phyloP scores from a whole-genome alignment of 495 filamentous ascomycete species.

The Rostrohypoxylon terebratum region DNA sequence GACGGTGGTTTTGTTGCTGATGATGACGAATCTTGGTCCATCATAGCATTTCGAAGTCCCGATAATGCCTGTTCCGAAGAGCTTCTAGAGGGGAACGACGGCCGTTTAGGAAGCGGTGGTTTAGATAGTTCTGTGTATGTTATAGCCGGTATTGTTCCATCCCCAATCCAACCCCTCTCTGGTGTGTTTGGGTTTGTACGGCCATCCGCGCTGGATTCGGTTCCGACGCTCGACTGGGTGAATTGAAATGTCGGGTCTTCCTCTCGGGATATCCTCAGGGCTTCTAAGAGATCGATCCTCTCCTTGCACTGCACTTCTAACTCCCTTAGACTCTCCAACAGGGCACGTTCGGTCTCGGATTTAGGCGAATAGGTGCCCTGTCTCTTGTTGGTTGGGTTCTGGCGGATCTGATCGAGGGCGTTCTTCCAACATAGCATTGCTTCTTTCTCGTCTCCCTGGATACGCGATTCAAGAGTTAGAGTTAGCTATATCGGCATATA shows the following conservation, averaged over 20 bases:
- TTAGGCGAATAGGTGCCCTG: slow-evolving; percentile 76
- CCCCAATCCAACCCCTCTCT: slow-evolving; percentile 74
- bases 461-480: slow-evolving; percentile 9
- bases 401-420: slow-evolving; percentile 90
- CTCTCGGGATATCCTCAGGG: slow-evolving; percentile 78
- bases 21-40: slow-evolving; percentile 49
- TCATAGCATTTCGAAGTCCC: slow-evolving; percentile 44
- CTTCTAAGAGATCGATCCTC: slow-evolving; percentile 87
- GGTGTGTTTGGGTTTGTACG: slow-evolving; percentile 41
- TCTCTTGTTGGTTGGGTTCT: slow-evolving; percentile 82
- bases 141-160: slow-evolving; percentile 82
- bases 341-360: slow-evolving; percentile 84
- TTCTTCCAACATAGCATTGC: slow-evolving; percentile 92
- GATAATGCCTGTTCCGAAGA: slow-evolving; percentile 63
- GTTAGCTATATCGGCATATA: slow-evolving; percentile 9
- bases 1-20: slow-evolving; percentile 48
- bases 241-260: slow-evolving; percentile 58
- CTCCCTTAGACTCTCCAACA: slow-evolving; percentile 82
- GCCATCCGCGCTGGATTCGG: slow-evolving; percentile 37
- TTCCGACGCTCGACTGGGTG: slow-evolving; percentile 31
- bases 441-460: slow-evolving; percentile 90
- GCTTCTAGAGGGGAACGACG: slow-evolving; percentile 61
- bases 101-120: slow-evolving; percentile 72
- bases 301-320: slow-evolving; percentile 96
- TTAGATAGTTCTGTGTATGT: slow-evolving; percentile 81